Evolutionary conservation across 768 basidiomycete species (phyloP).

Genomic region (Suillus luteus): DNA sequence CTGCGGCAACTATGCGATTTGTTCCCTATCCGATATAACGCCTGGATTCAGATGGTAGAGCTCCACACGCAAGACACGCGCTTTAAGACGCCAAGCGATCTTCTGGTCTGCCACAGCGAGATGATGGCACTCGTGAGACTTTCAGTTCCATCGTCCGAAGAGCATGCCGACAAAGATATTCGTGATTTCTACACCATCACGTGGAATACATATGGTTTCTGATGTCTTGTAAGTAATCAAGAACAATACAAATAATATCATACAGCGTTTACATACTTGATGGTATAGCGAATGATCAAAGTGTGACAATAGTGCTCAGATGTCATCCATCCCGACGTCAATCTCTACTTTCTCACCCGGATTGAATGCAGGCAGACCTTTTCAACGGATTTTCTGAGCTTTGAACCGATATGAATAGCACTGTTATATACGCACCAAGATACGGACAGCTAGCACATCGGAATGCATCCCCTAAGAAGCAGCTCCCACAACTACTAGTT

Average conservation of each 20-base stretch:
- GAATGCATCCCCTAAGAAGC: conserved; percentile 98
- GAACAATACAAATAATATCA: conserved; percentile 5
- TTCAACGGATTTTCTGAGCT: conserved; percentile 15
- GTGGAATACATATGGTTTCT: neutral
- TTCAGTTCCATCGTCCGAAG: neutral
- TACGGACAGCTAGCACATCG: conserved; percentile 96
- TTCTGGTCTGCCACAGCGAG: neutral
- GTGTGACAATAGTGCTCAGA: conserved; percentile 42
- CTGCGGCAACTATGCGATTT: neutral
- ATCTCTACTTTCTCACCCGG: conserved; percentile 98
- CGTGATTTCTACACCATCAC: neutral
- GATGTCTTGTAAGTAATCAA: neutral
- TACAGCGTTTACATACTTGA: conserved; percentile 4
- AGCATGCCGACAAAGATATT: neutral
- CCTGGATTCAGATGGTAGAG: neutral
- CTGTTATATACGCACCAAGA: conserved; percentile 64
- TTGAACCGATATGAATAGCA: conserved; percentile 12
- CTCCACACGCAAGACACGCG: neutral
- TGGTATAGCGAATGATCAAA: neutral
- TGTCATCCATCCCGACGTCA: conserved; percentile 85
- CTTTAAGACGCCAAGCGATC: neutral
- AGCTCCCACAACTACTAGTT: conserved; percentile 96
- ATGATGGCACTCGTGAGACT: neutral
- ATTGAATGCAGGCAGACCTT: conserved; percentile 96
- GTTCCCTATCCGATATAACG: neutral